Percentiles rank a stretch among this genome's conserved stretches.
These are phyloP conservation scores for Pichia occidentalis DNA, from an alignment of 805 yeast species.

Conservation along the genomic window DNA sequence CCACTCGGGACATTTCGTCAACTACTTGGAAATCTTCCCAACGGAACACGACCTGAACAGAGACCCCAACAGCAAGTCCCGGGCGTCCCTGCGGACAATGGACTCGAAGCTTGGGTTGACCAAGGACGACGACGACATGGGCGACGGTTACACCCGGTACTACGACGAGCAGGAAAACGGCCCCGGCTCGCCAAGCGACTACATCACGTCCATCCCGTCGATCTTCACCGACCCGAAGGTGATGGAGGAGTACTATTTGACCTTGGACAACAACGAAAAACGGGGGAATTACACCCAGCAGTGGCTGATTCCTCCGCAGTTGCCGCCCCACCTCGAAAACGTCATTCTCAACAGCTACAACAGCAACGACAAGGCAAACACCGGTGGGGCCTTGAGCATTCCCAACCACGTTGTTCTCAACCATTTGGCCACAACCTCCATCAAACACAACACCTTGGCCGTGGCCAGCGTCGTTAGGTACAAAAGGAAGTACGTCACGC, in stretches of 20 bases:
- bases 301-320: slow-evolving; percentile 83
- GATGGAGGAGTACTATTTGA: slow-evolving; percentile 78
- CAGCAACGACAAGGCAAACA: slow-evolving; percentile 62
- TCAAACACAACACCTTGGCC: slow-evolving; percentile 87
- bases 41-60: slow-evolving; percentile 24
- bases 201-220: slow-evolving; percentile 63
- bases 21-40: slow-evolving; percentile 67
- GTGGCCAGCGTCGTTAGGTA: slow-evolving; percentile 89
- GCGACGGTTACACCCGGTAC: slow-evolving; percentile 70
- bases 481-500: slow-evolving; percentile 84
- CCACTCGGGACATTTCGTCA: slow-evolving; percentile 92
- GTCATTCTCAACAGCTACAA: slow-evolving; percentile 79
- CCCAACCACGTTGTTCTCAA: slow-evolving; percentile 94
- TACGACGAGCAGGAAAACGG: slow-evolving; percentile 40
- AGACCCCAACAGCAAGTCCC: slow-evolving; percentile 23
- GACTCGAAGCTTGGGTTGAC: slow-evolving; percentile 61
- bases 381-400: slow-evolving; percentile 82
- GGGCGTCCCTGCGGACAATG: slow-evolving; percentile 31
- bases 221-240: slow-evolving; percentile 80
- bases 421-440: slow-evolving; percentile 92
- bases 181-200: slow-evolving; percentile 33
- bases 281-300: slow-evolving; percentile 25
- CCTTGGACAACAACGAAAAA: slow-evolving; percentile 47
- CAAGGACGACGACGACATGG: slow-evolving; percentile 74
- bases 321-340: slow-evolving; percentile 94